Percentiles rank a stretch among this genome's conserved stretches.
These are phyloP conservation scores for Ogataea paradorogensis DNA, from an alignment of 805 yeast genomes.

Conservation along the genomic window DNA sequence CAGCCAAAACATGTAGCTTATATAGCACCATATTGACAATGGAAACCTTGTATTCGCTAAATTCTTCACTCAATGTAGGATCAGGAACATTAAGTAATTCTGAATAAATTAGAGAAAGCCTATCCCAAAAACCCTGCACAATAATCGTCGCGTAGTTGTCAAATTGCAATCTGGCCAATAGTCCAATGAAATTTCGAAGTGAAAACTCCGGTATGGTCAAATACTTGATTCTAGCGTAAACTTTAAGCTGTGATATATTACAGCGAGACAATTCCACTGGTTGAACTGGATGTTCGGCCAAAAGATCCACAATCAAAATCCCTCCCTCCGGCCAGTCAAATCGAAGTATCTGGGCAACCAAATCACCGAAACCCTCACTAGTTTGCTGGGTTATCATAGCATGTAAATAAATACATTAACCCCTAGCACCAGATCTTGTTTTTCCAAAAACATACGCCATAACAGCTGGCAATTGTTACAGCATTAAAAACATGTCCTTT, in stretches of 20 bases:
- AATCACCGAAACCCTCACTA: conserved; percentile 4
- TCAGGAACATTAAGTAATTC: conserved; percentile 14
- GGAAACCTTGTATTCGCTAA: conserved; percentile 16
- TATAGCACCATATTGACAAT: conserved; percentile 15
- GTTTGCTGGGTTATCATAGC: conserved; percentile 5
- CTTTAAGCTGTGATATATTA: conserved; percentile 9
- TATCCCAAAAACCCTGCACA: conserved; percentile 26
- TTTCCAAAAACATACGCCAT: conserved; percentile 11
- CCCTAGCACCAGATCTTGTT: conserved; percentile 10
- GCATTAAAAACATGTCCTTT: conserved; percentile 27
- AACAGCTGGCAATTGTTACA: conserved; percentile 2
- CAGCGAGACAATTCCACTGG: conserved; percentile 3
- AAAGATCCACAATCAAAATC: conserved; percentile 7
- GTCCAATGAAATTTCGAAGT: conserved; percentile 6
- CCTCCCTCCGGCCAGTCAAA: neutral
- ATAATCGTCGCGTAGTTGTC: conserved; percentile 8
- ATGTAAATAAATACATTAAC: neutral
- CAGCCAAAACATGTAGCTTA: conserved; percentile 15
- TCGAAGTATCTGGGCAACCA: conserved; percentile 1
- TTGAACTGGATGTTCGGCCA: conserved; percentile 3
- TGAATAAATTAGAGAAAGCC: conserved; percentile 24
- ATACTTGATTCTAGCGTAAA: conserved; percentile 7
- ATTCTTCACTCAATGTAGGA: neutral
- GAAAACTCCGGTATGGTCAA: conserved; percentile 2
- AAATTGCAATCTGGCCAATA: conserved; percentile 14